A percentile compares a stretch with the other conserved stretches of the same genome.
Conservation (phyloP, 2,329 filamentous ascomycete species). For the Trichoderma harzianum region DNA sequence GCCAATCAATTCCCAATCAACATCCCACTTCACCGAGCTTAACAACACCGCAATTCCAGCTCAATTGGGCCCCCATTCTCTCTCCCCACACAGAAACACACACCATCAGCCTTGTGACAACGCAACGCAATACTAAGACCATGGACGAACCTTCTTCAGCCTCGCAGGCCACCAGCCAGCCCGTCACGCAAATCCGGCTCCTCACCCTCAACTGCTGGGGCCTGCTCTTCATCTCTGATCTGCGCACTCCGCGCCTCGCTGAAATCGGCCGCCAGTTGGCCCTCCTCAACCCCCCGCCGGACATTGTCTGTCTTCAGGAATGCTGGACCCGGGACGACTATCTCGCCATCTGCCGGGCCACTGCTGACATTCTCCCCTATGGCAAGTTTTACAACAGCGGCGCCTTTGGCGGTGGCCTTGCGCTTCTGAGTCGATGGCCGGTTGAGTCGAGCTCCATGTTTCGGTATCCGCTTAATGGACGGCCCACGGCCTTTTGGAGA, state of each 20-base stretch:
- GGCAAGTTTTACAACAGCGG: slow-evolving; percentile 92
- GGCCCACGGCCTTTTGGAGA: slow-evolving; percentile 88
- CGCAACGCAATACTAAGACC: not conserved
- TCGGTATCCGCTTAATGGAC: slow-evolving; percentile 84
- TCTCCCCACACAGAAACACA: not conserved
- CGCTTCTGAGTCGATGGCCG: slow-evolving; percentile 86
- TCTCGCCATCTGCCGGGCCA: slow-evolving; percentile 69
- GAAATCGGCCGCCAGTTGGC: slow-evolving; percentile 84
- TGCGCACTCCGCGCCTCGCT: slow-evolving; percentile 70
- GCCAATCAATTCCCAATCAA: not conserved
- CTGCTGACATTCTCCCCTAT: slow-evolving; percentile 72
- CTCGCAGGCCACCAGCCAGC: slow-evolving; percentile 15
- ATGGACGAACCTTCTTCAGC: slow-evolving; percentile 20
- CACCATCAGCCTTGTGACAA: not conserved
- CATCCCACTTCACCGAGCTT: not conserved
- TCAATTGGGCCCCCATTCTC: not conserved
- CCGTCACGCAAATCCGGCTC: slow-evolving; percentile 62
- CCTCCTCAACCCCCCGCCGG: slow-evolving; percentile 61
- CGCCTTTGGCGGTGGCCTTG: slow-evolving; percentile 84
- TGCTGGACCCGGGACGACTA: slow-evolving; percentile 90
- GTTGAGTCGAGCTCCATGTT: slow-evolving; percentile 87
- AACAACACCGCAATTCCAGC: not conserved
- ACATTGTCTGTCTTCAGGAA: slow-evolving; percentile 93
- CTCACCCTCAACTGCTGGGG: slow-evolving; percentile 97
- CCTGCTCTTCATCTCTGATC: slow-evolving; percentile 77